These are phyloP conservation scores for Iberis amara DNA, from an alignment of 441 rosid genomes.

Conservation along the genomic window DNA sequence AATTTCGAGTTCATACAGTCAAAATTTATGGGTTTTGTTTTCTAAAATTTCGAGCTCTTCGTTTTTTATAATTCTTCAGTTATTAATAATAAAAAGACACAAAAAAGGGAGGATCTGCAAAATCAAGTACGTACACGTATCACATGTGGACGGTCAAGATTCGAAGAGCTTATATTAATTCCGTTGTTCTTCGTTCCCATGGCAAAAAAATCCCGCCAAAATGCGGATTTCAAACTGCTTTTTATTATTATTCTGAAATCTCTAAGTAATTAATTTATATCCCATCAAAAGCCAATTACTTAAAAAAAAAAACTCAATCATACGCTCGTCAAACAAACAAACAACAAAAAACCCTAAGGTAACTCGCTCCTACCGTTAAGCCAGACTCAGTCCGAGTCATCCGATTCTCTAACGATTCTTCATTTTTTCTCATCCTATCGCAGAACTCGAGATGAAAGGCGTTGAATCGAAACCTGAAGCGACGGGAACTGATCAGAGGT, in stretches of 20 bases:
- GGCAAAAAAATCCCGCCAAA: slow-evolving; percentile 25
- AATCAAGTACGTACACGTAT: slow-evolving; percentile 14
- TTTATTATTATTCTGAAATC: background rate
- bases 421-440: background rate
- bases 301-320: background rate
- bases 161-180: slow-evolving; percentile 8
- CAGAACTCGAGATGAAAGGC: background rate
- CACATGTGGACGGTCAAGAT: slow-evolving; percentile 12
- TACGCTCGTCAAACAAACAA: slow-evolving; percentile 15
- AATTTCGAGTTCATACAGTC: too few relatives aligned
- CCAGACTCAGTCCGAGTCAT: slow-evolving; percentile 29
- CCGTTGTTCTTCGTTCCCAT: background rate
- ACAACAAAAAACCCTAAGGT: slow-evolving; percentile 16
- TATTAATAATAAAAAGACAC: too few relatives aligned
- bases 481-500: background rate
- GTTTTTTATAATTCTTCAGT: too few relatives aligned
- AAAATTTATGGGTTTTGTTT: too few relatives aligned
- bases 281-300: slow-evolving; percentile 4
- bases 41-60: too few relatives aligned
- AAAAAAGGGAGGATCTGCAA: too few relatives aligned
- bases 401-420: slow-evolving; percentile 29
- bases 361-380: slow-evolving; percentile 20
- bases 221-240: slow-evolving; percentile 15
- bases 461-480: background rate
- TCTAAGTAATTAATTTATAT: background rate